Evolutionary conservation across 495 filamentous ascomycete species (phyloP).

Genomic region (Immersiella caudata): DNA sequence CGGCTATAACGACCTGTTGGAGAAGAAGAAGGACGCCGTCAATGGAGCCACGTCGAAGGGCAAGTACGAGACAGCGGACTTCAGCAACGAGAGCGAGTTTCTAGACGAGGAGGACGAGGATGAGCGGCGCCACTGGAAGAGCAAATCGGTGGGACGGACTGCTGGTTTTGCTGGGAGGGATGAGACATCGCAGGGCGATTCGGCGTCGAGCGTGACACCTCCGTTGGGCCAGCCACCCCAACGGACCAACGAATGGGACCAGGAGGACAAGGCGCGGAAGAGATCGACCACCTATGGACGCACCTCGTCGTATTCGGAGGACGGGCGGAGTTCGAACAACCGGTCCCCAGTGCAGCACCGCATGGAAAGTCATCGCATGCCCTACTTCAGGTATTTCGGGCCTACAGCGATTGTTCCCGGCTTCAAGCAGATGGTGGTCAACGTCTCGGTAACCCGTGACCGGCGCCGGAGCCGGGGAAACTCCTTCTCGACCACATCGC

Average conservation of each 20-base stretch:
- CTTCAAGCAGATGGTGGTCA: slow-evolving; percentile 90
- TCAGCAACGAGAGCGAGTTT: slow-evolving; percentile 35
- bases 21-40: slow-evolving; percentile 46
- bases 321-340: slow-evolving; percentile 44
- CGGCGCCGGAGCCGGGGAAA: slow-evolving; percentile 46
- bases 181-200: slow-evolving; percentile 28
- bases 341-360: slow-evolving; percentile 48
- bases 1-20: slow-evolving; percentile 62
- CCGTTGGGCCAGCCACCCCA: slow-evolving; percentile 23
- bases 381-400: slow-evolving; percentile 86
- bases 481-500: slow-evolving; percentile 49
- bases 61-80: slow-evolving; percentile 30
- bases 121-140: slow-evolving; percentile 41
- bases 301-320: slow-evolving; percentile 46
- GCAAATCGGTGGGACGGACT: slow-evolving; percentile 20
- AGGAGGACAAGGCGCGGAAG: slow-evolving; percentile 31
- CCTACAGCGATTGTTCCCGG: slow-evolving; percentile 87
- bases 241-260: slow-evolving; percentile 36
- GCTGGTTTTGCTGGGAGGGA: slow-evolving; percentile 31
- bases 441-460: slow-evolving; percentile 58
- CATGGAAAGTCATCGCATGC: slow-evolving; percentile 66
- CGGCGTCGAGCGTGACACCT: slow-evolving; percentile 28
- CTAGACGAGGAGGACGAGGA: slow-evolving; percentile 39
- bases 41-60: slow-evolving; percentile 27
- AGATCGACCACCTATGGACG: slow-evolving; percentile 28